Conservation (phyloP, 1,284 basidiomycete genomes). For the Boletus sp. region DNA sequence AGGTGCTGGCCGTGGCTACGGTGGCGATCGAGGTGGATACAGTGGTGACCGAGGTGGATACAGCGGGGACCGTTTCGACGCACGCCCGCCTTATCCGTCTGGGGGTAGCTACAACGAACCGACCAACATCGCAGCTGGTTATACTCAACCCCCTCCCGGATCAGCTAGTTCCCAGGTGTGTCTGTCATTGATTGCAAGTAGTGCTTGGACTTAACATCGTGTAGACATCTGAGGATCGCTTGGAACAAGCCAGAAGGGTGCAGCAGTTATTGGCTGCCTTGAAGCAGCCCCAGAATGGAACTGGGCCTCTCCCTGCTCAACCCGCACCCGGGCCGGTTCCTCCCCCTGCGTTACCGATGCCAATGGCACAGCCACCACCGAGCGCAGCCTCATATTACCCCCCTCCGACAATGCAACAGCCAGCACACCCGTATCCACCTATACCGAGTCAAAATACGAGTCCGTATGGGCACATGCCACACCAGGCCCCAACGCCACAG, state of each 20-base stretch:
- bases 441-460: constrained; percentile 32
- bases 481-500: constrained; percentile 42
- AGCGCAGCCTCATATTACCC: constrained; percentile 46
- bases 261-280: constrained; percentile 80
- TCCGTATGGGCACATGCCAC: constrained; percentile 45
- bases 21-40: constrained; percentile 39
- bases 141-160: constrained; percentile 26
- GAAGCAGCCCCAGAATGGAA: constrained; percentile 62
- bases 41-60: too few relatives aligned
- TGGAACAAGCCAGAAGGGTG: constrained; percentile 82
- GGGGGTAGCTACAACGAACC: constrained; percentile 39
- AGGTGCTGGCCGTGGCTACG: constrained; percentile 43
- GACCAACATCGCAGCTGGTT: constrained; percentile 29
- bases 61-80: constrained; percentile 44
- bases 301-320: constrained; percentile 35
- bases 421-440: constrained; percentile 41
- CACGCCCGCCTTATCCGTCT: constrained; percentile 35
- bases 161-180: constrained; percentile 29
- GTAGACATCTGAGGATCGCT: constrained; percentile 60
- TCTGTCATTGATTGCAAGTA: constrained; percentile 1
- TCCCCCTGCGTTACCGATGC: constrained; percentile 37
- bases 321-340: constrained; percentile 42
- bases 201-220: constrained; percentile 9
- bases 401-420: constrained; percentile 43
- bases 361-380: constrained; percentile 42